Conservation (phyloP, 306 rosid species). For the Begonia loranthoides region DNA sequence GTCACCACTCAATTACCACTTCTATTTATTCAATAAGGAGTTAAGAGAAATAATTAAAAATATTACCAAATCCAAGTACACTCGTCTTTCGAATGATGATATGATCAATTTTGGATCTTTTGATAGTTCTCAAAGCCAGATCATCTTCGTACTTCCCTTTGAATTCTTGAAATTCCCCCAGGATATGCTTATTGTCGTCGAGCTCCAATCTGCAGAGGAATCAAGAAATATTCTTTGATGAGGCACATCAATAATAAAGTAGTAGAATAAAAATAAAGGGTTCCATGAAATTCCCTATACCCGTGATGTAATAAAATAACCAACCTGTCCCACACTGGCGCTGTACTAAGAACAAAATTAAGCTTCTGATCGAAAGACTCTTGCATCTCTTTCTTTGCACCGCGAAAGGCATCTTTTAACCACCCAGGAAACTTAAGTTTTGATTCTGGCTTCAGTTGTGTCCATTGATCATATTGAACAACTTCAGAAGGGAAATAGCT, state of each 20-base stretch:
- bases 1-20: too few relatives aligned
- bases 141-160: conserved; percentile 77
- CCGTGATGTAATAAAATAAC: conserved; percentile 11
- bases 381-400: conserved; percentile 61
- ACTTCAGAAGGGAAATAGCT: conserved; percentile 66
- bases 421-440: conserved; percentile 47
- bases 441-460: conserved; percentile 53
- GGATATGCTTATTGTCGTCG: conserved; percentile 46
- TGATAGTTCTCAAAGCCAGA: conserved; percentile 43
- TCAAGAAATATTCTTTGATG: background rate
- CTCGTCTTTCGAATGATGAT: conserved; percentile 60
- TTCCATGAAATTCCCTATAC: background rate
- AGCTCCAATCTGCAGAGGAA: conserved; percentile 62
- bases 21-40: too few relatives aligned
- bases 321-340: conserved; percentile 96
- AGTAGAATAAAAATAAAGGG: background rate
- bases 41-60: background rate
- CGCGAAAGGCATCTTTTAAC: conserved; percentile 49
- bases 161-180: conserved; percentile 88
- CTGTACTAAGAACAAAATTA: conserved; percentile 51
- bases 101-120: conserved; percentile 66
- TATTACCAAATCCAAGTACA: conserved; percentile 79
- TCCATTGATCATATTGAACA: conserved; percentile 53
- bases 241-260: background rate
- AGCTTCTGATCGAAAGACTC: conserved; percentile 58